phyloP scores from a whole-genome alignment of 164 flowering plant genomes.

The Pachysandra terminalis region DNA sequence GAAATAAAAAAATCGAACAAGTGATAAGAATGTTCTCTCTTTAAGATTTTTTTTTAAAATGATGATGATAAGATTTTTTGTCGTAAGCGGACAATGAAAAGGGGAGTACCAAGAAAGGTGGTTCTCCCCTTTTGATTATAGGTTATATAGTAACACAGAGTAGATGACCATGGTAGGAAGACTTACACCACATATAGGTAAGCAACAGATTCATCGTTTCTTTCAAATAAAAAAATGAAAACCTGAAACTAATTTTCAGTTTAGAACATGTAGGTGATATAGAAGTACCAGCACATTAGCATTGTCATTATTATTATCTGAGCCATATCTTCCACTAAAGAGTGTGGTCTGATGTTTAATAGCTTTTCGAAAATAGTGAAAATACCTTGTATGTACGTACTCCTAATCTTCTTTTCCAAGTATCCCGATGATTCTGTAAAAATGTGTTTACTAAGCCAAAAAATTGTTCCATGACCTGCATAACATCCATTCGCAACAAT shows the following conservation, averaged over 20 bases:
- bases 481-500: conserved; percentile 6
- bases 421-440: conserved; percentile 69
- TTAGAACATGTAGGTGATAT: too few relatives aligned
- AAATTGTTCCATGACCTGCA: conserved; percentile 99
- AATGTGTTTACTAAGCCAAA: conserved; percentile 93
- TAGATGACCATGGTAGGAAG: too few relatives aligned
- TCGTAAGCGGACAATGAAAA: too few relatives aligned
- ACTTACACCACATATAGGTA: background rate
- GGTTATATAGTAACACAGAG: too few relatives aligned
- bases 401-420: conserved; percentile 79
- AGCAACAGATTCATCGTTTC: background rate
- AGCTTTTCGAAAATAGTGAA: background rate
- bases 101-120: too few relatives aligned
- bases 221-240: background rate
- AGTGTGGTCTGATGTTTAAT: background rate
- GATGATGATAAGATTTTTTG: too few relatives aligned
- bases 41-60: too few relatives aligned
- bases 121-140: too few relatives aligned
- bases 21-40: too few relatives aligned
- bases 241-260: background rate
- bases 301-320: background rate
- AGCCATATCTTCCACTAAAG: background rate
- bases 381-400: conserved; percentile 96
- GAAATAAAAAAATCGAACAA: too few relatives aligned
- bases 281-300: background rate